A percentile compares a stretch with the other conserved stretches of the same genome.
These are phyloP conservation scores for Salvia splendens DNA, from an alignment of 257 asterid species.

Conservation along the genomic window DNA sequence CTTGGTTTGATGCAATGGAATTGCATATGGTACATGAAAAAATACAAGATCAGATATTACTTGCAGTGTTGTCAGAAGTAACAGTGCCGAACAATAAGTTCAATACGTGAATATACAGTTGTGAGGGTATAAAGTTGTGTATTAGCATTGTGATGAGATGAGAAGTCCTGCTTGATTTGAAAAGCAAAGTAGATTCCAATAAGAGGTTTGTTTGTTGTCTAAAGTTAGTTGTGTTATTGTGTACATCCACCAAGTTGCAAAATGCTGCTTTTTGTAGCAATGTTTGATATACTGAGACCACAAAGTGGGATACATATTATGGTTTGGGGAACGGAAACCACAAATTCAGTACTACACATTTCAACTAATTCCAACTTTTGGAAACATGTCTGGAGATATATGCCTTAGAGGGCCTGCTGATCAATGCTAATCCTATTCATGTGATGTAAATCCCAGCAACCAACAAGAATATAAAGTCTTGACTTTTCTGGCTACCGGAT, in stretches of 20 bases:
- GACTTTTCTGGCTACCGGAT: conserved; percentile 22
- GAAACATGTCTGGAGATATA: conserved; percentile 10
- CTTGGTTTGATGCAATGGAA: conserved; percentile 23
- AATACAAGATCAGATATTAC: conserved; percentile 20
- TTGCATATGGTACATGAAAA: conserved; percentile 23
- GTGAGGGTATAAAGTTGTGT: conserved; percentile 1
- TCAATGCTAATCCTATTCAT: neutral
- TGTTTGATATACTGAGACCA: neutral
- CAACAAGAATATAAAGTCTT: conserved; percentile 1
- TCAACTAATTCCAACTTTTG: conserved; percentile 19
- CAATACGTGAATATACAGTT: neutral
- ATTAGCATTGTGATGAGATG: conserved; percentile 12
- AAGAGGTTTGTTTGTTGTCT: neutral
- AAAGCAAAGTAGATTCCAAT: conserved; percentile 14
- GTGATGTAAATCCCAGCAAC: conserved; percentile 10
- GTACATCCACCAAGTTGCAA: conserved; percentile 3
- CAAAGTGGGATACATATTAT: neutral
- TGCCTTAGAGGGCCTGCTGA: conserved; percentile 17
- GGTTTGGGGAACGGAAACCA: conserved; percentile 21
- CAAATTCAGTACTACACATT: neutral
- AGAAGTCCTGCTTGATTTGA: conserved; percentile 7
- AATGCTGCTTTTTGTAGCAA: conserved; percentile 9
- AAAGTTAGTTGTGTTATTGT: neutral
- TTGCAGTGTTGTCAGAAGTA: conserved; percentile 21
- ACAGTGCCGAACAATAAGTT: conserved; percentile 18